Conservation (phyloP, 805 yeast species). For the Yarrowia sp. region DNA sequence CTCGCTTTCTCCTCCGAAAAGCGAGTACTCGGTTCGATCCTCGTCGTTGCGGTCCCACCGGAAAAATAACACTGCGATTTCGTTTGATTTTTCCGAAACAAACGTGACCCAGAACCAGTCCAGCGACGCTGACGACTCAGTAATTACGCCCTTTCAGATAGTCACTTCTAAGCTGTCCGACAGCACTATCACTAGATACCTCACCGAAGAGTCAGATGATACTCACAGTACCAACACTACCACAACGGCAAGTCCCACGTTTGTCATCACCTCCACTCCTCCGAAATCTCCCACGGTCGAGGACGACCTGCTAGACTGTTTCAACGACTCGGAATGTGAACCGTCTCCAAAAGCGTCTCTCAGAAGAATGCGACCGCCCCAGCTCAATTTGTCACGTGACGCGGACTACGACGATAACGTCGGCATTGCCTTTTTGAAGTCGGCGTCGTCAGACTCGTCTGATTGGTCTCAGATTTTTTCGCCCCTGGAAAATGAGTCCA, state of each 20-base stretch:
- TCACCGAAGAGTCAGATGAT: constrained; percentile 1
- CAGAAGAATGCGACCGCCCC: constrained; percentile 18
- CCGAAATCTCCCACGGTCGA: not conserved
- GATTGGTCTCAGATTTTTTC: constrained; percentile 26
- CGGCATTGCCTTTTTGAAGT: constrained; percentile 21
- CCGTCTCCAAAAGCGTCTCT: constrained; percentile 16
- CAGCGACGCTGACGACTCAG: not conserved
- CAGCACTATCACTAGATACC: not conserved
- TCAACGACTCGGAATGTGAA: constrained; percentile 25
- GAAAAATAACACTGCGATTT: constrained; percentile 10
- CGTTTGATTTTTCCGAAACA: constrained; percentile 26
- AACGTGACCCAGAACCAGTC: not conserved
- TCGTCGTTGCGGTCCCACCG: constrained; percentile 3
- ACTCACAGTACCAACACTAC: not conserved
- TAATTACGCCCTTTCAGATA: not conserved
- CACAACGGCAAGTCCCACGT: constrained; percentile 2
- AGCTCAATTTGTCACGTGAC: constrained; percentile 11
- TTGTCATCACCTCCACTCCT: constrained; percentile 17
- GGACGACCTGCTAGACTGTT: constrained; percentile 13
- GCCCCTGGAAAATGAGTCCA: constrained; percentile 9
- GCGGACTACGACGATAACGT: constrained; percentile 14
- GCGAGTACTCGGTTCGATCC: not conserved
- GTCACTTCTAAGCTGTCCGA: constrained; percentile 2
- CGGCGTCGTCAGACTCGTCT: constrained; percentile 7
- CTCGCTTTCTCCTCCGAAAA: constrained; percentile 15